Base-by-base conservation (phyloP, 306 rosid genomes). In the Nissolia schottii region DNA sequence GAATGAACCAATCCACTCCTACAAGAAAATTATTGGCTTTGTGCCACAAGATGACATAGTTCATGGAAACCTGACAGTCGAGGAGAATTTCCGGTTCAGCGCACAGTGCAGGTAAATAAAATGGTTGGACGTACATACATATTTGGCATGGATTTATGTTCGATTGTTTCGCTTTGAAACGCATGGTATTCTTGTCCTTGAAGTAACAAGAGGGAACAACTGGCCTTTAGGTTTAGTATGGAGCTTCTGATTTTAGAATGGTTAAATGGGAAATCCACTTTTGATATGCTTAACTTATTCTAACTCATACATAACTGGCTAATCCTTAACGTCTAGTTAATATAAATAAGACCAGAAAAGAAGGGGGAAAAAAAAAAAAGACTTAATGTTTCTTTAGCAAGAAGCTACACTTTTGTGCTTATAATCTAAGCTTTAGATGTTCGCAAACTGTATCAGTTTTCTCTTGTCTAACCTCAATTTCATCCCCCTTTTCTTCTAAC, bases 41-140 rank as follows among this genome's bases (percentile, higher is more conserved):
- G 97, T 91, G 70, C 95, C 95, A 24, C 97, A 91, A 78, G 97
- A 91, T 85, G 97, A 91, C 69, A 78, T 91, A 27, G 97, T 91
- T 48, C 97, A 91, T 56, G 97, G 92, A 74, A 91, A 91, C 84
- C 78, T 91, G 79, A 88, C 97, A 0, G 95, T 91, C 75, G 97
- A 88, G 87, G 97, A 91, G 82, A 91, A 91, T 70, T 79, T 91
- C 37, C 75, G 90, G 92, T 91, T 86, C 81, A 91, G 90, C 85
- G 97, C 97, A 35, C 88, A 70, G 41, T 88, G 97, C 89, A 88
- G 97, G 97, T 91, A 82, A 27, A 34, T 40, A 46, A 83, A 31
- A 18, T 58, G 74, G 43, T n/a, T n/a, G n/a, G n/a, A n/a, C n/a
- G n/a, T n/a, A n/a, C n/a, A n/a, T n/a, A n/a, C n/a, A 11, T 0